These are phyloP conservation scores for Puccinia hordei DNA, from an alignment of 1,284 basidiomycete genomes.

Conservation along the genomic window DNA sequence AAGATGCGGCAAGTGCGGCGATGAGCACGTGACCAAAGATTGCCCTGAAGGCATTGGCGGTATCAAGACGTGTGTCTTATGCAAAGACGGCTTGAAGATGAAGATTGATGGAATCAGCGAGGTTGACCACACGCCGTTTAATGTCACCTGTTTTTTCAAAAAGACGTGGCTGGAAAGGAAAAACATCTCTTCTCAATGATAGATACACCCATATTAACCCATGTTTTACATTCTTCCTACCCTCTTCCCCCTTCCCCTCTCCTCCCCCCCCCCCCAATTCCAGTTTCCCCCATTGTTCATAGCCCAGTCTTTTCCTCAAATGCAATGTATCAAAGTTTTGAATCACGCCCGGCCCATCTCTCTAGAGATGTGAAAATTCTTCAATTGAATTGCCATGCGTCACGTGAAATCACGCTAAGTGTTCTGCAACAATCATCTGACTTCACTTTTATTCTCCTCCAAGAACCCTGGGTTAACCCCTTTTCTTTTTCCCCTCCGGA, in stretches of 20 bases:
- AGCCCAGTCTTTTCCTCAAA: too few relatives aligned
- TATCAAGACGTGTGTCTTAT: neutral
- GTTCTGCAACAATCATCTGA: neutral
- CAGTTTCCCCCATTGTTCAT: too few relatives aligned
- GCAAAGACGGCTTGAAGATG: neutral
- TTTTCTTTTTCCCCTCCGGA: neutral
- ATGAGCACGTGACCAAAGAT: conserved; percentile 4
- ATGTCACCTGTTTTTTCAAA: neutral
- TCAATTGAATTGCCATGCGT: conserved; percentile 1
- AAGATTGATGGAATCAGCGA: neutral
- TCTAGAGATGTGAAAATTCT: neutral
- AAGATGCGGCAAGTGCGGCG: conserved; percentile 14
- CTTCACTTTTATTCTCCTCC: neutral
- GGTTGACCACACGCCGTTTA: neutral
- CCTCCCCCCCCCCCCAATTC: too few relatives aligned
- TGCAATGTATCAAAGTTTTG: too few relatives aligned
- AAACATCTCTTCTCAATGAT: too few relatives aligned
- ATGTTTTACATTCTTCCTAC: too few relatives aligned
- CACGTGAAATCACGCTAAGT: neutral
- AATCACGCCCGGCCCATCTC: too few relatives aligned
- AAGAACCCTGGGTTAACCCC: conserved; percentile 7
- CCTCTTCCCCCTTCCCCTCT: too few relatives aligned
- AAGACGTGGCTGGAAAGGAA: neutral
- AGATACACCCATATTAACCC: too few relatives aligned
- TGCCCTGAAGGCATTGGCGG: neutral